Evolutionary conservation across 345 rosid species (phyloP).

Genomic region (Anastatica hierochuntica): DNA sequence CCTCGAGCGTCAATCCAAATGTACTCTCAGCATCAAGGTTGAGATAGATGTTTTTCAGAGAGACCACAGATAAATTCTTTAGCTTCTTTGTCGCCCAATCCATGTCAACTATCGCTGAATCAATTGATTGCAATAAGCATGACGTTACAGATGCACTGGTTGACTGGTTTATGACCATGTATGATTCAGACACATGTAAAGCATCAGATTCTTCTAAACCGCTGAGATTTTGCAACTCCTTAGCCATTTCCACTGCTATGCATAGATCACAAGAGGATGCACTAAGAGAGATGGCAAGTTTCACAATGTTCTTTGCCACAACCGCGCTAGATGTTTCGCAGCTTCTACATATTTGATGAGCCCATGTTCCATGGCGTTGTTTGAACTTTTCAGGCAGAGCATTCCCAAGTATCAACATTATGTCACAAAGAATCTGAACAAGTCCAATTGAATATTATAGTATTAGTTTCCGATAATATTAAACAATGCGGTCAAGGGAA

Average conservation of each 20-base stretch:
- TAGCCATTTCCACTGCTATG: constrained; percentile 39
- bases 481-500: constrained; percentile 1
- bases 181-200: constrained; percentile 31
- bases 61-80: constrained; percentile 31
- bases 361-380: constrained; percentile 57
- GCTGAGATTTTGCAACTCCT: constrained; percentile 37
- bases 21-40: constrained; percentile 28
- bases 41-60: constrained; percentile 29
- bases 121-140: constrained; percentile 47
- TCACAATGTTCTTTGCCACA: constrained; percentile 43
- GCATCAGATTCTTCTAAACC: constrained; percentile 26
- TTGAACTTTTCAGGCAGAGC: constrained; percentile 45
- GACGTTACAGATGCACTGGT: constrained; percentile 38
- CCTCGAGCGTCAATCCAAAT: constrained; percentile 37
- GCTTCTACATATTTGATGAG: constrained; percentile 44
- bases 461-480: neutral
- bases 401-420: constrained; percentile 36
- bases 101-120: constrained; percentile 41
- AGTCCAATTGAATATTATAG: constrained; percentile 4
- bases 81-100: constrained; percentile 62
- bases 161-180: constrained; percentile 42
- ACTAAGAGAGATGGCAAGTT: constrained; percentile 43
- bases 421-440: constrained; percentile 52
- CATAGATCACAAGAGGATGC: constrained; percentile 46
- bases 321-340: constrained; percentile 31